These are phyloP conservation scores for Sherardia arvensis DNA, from an alignment of 257 asterid genomes.

Conservation along the genomic window DNA sequence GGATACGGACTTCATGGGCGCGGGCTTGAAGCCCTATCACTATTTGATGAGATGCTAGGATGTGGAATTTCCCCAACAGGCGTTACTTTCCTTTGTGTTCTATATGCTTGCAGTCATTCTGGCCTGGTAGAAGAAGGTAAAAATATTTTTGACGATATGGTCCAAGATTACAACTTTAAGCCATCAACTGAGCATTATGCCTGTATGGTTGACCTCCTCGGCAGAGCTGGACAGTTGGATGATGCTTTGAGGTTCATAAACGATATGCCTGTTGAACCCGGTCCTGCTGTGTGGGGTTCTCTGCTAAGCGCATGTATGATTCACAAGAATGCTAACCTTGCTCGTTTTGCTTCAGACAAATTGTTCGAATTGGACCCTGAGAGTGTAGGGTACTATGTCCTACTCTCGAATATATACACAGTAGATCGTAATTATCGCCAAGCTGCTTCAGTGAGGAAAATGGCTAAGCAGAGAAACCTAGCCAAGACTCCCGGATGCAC, in stretches of 20 bases:
- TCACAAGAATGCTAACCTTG: conserved; percentile 60
- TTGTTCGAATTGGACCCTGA: conserved; percentile 63
- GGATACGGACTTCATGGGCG: conserved; percentile 85
- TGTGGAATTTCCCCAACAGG: conserved; percentile 46
- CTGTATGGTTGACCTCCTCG: conserved; percentile 86
- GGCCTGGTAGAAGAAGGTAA: conserved; percentile 84
- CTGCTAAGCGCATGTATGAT: conserved; percentile 80
- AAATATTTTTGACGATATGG: conserved; percentile 49
- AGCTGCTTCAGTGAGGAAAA: conserved; percentile 69
- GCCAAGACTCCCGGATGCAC: conserved; percentile 71
- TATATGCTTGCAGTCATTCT: conserved; percentile 88
- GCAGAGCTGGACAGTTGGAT: conserved; percentile 68
- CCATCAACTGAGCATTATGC: conserved; percentile 78
- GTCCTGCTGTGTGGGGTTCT: conserved; percentile 89
- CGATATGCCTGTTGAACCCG: conserved; percentile 54
- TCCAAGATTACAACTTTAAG: conserved; percentile 38
- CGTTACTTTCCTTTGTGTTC: conserved; percentile 57
- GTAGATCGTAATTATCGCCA: conserved; percentile 51
- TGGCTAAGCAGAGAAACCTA: conserved; percentile 47
- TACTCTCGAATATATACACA: conserved; percentile 72
- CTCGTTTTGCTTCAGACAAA: conserved; percentile 56
- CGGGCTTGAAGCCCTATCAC: conserved; percentile 52
- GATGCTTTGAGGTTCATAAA: conserved; percentile 54
- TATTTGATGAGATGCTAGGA: conserved; percentile 46
- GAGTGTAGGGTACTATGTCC: conserved; percentile 67